Conservation (phyloP, 2,329 filamentous ascomycete species). For the Fusarium torulosum region DNA sequence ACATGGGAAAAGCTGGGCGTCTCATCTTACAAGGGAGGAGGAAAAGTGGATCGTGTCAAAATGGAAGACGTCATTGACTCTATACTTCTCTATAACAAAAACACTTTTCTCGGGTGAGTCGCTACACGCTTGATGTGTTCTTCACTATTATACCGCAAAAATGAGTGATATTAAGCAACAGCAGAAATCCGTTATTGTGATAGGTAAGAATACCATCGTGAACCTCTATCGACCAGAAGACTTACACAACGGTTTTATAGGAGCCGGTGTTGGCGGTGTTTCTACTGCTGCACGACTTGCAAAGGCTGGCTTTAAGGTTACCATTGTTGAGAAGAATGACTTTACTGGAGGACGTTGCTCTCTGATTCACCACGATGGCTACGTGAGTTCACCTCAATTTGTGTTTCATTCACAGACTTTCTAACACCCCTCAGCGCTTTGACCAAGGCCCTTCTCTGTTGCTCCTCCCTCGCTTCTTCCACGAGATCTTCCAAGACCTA, state of each 20-base stretch:
- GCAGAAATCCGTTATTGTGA: slow-evolving; percentile 47
- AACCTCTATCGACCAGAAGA: not conserved
- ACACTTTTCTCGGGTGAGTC: slow-evolving; percentile 4
- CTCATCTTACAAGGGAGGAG: slow-evolving; percentile 10
- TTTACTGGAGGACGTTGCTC: slow-evolving; percentile 80
- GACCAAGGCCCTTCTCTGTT: slow-evolving; percentile 82
- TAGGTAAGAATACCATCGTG: slow-evolving; percentile 34
- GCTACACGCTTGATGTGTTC: not conserved
- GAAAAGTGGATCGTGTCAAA: slow-evolving; percentile 26
- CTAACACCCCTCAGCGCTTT: slow-evolving; percentile 65
- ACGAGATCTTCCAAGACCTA: slow-evolving; percentile 76
- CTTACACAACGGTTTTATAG: slow-evolving; percentile 50
- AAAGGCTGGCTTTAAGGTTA: slow-evolving; percentile 77
- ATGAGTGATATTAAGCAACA: slow-evolving; percentile 38
- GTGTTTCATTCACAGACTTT: not conserved
- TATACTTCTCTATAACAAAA: slow-evolving; percentile 24
- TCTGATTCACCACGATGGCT: slow-evolving; percentile 70
- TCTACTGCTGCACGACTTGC: slow-evolving; percentile 78
- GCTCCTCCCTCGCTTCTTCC: slow-evolving; percentile 77
- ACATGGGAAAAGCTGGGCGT: slow-evolving; percentile 13
- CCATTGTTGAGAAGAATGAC: slow-evolving; percentile 81
- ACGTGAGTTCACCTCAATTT: slow-evolving; percentile 21
- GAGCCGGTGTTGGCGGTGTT: slow-evolving; percentile 78
- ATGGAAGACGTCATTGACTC: slow-evolving; percentile 43
- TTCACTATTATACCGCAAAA: slow-evolving; percentile 10